Base-by-base conservation (phyloP, 495 filamentous ascomycete species). In the Letharia lupina region DNA sequence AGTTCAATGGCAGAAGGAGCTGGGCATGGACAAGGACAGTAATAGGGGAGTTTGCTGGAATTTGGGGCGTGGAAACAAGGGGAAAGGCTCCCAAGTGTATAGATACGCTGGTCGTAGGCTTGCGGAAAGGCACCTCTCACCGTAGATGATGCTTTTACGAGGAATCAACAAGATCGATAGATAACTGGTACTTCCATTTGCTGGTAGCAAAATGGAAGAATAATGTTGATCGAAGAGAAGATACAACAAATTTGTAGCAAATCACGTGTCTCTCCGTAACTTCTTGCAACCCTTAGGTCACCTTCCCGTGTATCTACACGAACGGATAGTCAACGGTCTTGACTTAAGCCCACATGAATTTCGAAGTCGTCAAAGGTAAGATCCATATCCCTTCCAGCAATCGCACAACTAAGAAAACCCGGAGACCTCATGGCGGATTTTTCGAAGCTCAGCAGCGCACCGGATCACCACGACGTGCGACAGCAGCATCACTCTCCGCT, bases 1-100 rank as follows among this genome's bases (percentile, higher is more conserved):
- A 81, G 80, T 59, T 81, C 86, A 28, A 77, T 84, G 71, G 83
- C 80, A 62, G 80, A 85, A 73, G 56, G 72, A 63, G 77, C 76
- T 28, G 70, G 70, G 16, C 68, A 72, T 47, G 66, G 62, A 41
- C 61, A 67, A 42, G 50, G 50, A 54, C 50, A 66, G 28, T 62
- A 40, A 16, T 65, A 39, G 44, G 59, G 54, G 61, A 60, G 33
- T 45, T 23, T 28, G 16, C 10, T 42, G 35, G 37, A 31, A 12
- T 2, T 33, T 20, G 20, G 11, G 4, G 28, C n/a, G 15, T 39
- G 15, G 12, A 10, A 37, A 15, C 44, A 10, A 52, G 23, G 42
- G 10, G 15, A 31, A 44, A 44, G 9, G 41, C 28, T 65, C 15
- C 31, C 41, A 58, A 23, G 40, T 9, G 50, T 65, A 41, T 64